Evolutionary conservation across 202 grass and related monocot species (phyloP), one percentile per base, ranked within the genome.

Genomic region (Cymbopogon flexuosus): DNA sequence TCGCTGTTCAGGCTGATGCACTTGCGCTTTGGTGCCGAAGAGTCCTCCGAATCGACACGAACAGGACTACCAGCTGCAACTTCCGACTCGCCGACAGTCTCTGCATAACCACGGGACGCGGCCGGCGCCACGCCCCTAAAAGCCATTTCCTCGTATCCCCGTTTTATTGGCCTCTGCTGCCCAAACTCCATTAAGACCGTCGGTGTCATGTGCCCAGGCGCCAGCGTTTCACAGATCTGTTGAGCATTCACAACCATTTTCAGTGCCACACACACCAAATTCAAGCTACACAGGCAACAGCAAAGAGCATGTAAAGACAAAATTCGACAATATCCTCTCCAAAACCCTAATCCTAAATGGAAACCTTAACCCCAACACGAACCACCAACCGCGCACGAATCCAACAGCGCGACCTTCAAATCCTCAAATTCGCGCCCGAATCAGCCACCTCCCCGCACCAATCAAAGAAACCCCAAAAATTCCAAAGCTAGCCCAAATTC

Each of bases 1-100:
- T 91, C 88, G 2, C 73, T 61, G 62, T 93, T 99, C 29, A 96
- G 62, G 68, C 87, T 93, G 73, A 99, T 93, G 80, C 88, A 96
- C 88, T 93, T 95, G 80, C 92, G 88, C 76, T 96, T 99, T 0
- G 90, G 92, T 0, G 85, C 89, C 0, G 87, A 83, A 0, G 88
- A 99, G 33, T 96, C 92, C 39, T 91, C 92, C 0, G 92, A 96
- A 59, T 93, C 89, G 31, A 84, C 89, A 80, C 75, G 79, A 4
- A 79, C 73, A n/a, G 89, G 75, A 78, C 88, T 94, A 18, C 65
- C 85, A 24, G 82, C 78, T 30, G 68, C 83, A n/a, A 77, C 88
- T 47, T 90, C 85, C 6, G 86, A 98, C 76, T 94, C 95, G 11
- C 75, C 73, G 0, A 89, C 54, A 1, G 77, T 91, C 86, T 89